Percentiles rank a stretch among this genome's conserved stretches.
Conservation (phyloP, 768 basidiomycete species). For the Leccinum aurantiacum region DNA sequence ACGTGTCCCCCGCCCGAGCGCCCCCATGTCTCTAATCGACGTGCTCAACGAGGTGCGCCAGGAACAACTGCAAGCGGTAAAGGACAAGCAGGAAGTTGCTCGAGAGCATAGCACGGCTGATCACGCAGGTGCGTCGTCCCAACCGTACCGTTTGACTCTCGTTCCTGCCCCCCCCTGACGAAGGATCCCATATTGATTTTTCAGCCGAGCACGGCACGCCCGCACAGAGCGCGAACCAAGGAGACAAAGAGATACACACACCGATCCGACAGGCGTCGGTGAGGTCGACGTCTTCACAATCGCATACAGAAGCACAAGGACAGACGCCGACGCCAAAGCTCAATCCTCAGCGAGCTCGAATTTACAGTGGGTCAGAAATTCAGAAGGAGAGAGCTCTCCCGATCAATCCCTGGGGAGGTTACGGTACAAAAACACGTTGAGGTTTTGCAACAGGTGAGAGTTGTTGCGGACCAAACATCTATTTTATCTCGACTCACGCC, state of each 20-base stretch:
- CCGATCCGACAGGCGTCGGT: not conserved
- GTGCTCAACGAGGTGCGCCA: slow-evolving; percentile 20
- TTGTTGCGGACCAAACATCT: not conserved
- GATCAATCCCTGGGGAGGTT: slow-evolving; percentile 67
- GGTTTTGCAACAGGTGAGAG: slow-evolving; percentile 76
- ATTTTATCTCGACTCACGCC: slow-evolving; percentile 7
- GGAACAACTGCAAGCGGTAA: not conserved
- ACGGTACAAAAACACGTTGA: slow-evolving; percentile 68
- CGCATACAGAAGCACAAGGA: not conserved
- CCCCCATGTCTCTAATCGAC: slow-evolving; percentile 22
- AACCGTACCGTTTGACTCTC: not conserved
- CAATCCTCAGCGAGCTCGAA: slow-evolving; percentile 81
- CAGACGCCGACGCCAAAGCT: slow-evolving; percentile 42
- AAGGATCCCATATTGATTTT: not conserved
- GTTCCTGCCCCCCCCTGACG: not conserved
- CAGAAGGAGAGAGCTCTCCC: slow-evolving; percentile 77
- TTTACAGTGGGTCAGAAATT: slow-evolving; percentile 78
- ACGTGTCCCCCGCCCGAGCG: slow-evolving; percentile 14
- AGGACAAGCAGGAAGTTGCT: not conserved
- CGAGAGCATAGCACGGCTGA: not conserved
- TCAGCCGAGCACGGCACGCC: not conserved
- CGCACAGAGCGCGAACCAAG: not conserved
- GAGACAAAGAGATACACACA: not conserved
- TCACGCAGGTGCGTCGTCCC: not conserved
- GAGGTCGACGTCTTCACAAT: not conserved